Base-by-base conservation (phyloP, 169 alveolate species). In the Neospora caninum region DNA sequence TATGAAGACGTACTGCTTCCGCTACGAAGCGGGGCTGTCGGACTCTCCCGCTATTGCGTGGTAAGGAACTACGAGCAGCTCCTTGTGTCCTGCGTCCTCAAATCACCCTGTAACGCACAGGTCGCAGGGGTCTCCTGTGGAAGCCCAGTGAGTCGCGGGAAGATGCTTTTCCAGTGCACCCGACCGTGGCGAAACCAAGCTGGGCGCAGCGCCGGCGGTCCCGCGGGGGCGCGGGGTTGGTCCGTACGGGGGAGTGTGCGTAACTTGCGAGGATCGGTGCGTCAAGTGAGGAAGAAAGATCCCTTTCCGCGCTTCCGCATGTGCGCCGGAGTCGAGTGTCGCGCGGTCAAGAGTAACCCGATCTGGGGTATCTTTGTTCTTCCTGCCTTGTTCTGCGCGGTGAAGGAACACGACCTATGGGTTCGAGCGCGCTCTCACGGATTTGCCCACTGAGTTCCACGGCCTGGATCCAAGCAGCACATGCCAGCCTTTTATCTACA, bases 1-100 rank as follows among this genome's bases (percentile, higher is more conserved):
- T 43, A 69, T 97, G 80, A 96, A 96, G 94, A 97, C 98, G 1
- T 97, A 97, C 92, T 97, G 98, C 88, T 95, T 96, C 38, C 93
- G 97, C 80, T 97, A 97, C 80, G 97, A 96, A 36, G 97, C 98
- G 38, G 98, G 98, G 9, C 80, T 97, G 9, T 70, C 92, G 16
- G 25, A 86, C 34, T 27, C 86, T 18, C 91, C 94, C 22, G 36
- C 31, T 27, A 34, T 67, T 18, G 31, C 43, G 67, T 88, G 94
- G 94, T 91, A 31, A 39, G 27, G 73, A 64, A 27, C n/a, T n/a
- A n/a, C n/a, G n/a, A n/a, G n/a, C n/a, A n/a, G n/a, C n/a, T n/a
- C 18, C 18, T 20, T 80, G 88, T 27, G 27, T 18, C 88, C 92
- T 49, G 41, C 31, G 27, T 20, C 39, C 27, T 20, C 27, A 20